phyloP scores from a whole-genome alignment of 2,329 filamentous ascomycete genomes.

The Pseudogymnoascus sp. region DNA sequence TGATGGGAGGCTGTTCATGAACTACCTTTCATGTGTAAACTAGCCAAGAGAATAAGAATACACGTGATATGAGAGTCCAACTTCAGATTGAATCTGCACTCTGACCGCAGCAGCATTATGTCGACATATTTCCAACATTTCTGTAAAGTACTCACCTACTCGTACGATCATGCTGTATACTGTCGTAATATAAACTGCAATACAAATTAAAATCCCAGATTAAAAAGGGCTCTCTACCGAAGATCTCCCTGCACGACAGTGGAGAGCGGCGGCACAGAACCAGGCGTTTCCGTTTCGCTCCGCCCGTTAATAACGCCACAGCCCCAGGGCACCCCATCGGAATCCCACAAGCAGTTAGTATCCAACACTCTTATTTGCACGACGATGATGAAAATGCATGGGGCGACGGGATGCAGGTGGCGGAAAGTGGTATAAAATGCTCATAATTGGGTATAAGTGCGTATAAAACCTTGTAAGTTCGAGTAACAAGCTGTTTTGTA shows the following conservation, averaged over 20 bases:
- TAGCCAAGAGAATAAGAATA: neutral
- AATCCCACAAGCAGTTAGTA: neutral
- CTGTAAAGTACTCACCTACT: neutral
- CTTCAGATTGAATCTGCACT: neutral
- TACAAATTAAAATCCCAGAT: neutral
- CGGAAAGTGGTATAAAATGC: neutral
- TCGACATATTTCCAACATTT: neutral
- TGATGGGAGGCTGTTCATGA: neutral
- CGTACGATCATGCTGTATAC: neutral
- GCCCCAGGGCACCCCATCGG: neutral
- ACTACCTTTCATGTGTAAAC: neutral
- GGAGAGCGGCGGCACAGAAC: neutral
- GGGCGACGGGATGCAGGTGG: neutral
- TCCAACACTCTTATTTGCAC: slow-evolving; percentile 8
- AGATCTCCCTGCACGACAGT: neutral
- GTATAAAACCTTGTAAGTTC: neutral
- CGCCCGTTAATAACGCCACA: neutral
- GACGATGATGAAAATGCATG: slow-evolving; percentile 4
- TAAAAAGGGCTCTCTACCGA: neutral
- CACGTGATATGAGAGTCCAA: neutral
- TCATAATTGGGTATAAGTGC: neutral
- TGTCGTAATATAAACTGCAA: neutral
- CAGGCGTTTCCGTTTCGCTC: neutral
- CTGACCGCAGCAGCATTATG: neutral
- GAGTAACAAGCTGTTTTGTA: neutral